Evolutionary conservation across 176 grass and related monocot species (phyloP).

Genomic region (Carex pumila): DNA sequence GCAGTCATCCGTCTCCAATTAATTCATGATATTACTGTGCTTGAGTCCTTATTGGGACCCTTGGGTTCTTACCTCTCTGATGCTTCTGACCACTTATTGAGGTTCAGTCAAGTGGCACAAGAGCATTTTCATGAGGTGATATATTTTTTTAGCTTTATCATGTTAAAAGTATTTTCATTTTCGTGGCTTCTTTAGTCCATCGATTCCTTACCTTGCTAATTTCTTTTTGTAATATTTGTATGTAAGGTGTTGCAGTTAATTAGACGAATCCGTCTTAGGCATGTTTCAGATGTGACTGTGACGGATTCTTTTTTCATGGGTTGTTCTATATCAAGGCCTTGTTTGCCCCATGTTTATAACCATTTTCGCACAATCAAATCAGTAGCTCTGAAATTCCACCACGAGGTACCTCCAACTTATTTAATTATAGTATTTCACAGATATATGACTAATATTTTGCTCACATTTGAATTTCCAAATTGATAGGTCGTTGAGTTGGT

Average conservation of each 20-base stretch:
- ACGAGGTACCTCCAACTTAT: slow-evolving; percentile 41
- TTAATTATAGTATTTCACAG: background rate
- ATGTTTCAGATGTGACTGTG: slow-evolving; percentile 24
- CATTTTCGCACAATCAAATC: slow-evolving; percentile 41
- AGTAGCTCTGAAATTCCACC: slow-evolving; percentile 42
- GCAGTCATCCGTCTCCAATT: slow-evolving; percentile 11
- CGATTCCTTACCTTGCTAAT: background rate
- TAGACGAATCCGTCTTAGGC: slow-evolving; percentile 34
- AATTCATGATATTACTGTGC: background rate
- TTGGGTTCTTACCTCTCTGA: slow-evolving; percentile 4
- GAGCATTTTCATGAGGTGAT: slow-evolving; percentile 4
- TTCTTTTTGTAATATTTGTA: slow-evolving; percentile 7
- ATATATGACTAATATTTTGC: slow-evolving; percentile 4
- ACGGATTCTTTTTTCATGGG: slow-evolving; percentile 77
- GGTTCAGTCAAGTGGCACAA: background rate
- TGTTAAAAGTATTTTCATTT: background rate
- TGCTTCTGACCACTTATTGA: slow-evolving; percentile 6
- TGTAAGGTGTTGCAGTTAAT: slow-evolving; percentile 41
- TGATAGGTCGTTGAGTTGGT: slow-evolving; percentile 9
- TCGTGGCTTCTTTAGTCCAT: background rate
- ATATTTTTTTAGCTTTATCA: background rate
- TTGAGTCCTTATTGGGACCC: background rate
- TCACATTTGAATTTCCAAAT: background rate
- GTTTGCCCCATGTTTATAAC: slow-evolving; percentile 45
- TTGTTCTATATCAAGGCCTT: slow-evolving; percentile 57